Base-by-base conservation (phyloP, 495 filamentous ascomycete genomes). In the Echria macrotheca region DNA sequence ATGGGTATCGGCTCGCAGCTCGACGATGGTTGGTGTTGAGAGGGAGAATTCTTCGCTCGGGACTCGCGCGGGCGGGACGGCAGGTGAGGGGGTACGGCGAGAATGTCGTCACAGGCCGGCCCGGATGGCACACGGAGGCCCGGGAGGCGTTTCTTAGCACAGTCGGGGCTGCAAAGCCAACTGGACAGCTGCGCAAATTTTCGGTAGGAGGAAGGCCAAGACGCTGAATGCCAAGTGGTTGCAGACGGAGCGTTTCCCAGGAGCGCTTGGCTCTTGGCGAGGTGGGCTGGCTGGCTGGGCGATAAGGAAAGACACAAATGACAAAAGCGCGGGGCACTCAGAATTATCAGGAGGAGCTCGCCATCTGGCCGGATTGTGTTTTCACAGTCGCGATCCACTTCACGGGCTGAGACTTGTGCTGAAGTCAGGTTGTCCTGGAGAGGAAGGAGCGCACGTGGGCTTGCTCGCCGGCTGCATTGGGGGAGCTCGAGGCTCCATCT, bases 361-460 rank as follows among this genome's bases (percentile, higher is more conserved):
- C 15, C 12, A 28, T 28, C 28, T 22, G 14, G 5, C 14, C 14
- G 4, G 15, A 23, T 15, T 21, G 19, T 7, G 3, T 29, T 11
- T 44, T 22, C 14, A 14, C n/a, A 44, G 25, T 44, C 22, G 23
- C 12, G 41, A 12, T 14, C 1, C 23, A 44, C 10, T 17, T 15
- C 11, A 29, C 25, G 4, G 25, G 23, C 12, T 12, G 5, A n/a
- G 11, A 14, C 41, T 44, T n/a, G 4, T 5, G 2, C 18, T 19
- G 1, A 11, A 5, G 38, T 9, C 38, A 10, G 38, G 15, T 17
- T 44, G n/a, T 14, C 23, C 25, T 18, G 41, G 41, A 44, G 11
- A 31, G 40, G 21, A 43, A 43, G 22, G 40, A 26, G 21, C 12
- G 40, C 40, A 43, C 40, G 40, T 43, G 40, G 37, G n/a, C n/a